Conservation (phyloP, 352 stramenopile genomes). For the Pythium rishiriense region DNA sequence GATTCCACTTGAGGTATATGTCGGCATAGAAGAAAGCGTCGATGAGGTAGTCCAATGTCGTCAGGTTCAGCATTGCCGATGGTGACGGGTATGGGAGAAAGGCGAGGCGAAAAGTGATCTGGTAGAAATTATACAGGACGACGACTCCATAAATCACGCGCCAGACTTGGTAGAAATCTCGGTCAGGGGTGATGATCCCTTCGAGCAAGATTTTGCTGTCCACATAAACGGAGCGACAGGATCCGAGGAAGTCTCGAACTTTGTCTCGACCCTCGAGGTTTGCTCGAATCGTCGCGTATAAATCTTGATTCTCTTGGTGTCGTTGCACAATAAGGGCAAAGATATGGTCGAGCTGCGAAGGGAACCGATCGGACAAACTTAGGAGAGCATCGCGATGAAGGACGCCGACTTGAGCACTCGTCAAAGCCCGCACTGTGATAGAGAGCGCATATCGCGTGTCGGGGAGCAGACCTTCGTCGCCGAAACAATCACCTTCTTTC, state of each 20-base stretch:
- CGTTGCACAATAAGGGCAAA: constrained; percentile 11
- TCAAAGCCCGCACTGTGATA: constrained; percentile 23
- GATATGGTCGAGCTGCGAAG: constrained; percentile 15
- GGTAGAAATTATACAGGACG: constrained; percentile 40
- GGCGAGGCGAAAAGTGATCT: constrained; percentile 33
- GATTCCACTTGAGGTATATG: constrained; percentile 28
- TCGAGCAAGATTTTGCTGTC: constrained; percentile 10
- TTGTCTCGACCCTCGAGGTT: constrained; percentile 10
- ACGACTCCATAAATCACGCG: constrained; percentile 43
- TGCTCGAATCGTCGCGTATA: constrained; percentile 16
- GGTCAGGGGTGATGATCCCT: constrained; percentile 18
- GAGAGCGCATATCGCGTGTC: background rate
- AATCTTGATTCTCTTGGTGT: constrained; percentile 5
- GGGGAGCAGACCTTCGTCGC: constrained; percentile 43
- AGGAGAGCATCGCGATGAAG: constrained; percentile 12
- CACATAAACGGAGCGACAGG: constrained; percentile 3
- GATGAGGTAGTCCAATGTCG: constrained; percentile 22
- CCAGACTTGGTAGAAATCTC: constrained; percentile 29
- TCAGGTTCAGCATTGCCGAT: constrained; percentile 6
- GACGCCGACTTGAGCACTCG: constrained; percentile 17
- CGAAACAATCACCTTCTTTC: constrained; percentile 58
- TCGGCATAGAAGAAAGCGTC: constrained; percentile 29
- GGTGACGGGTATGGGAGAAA: constrained; percentile 18
- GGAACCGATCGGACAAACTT: constrained; percentile 11
- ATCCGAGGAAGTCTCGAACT: constrained; percentile 13